These are phyloP conservation scores for Golubevia sp. DNA, from an alignment of 1,284 basidiomycete species.

Conservation along the genomic window DNA sequence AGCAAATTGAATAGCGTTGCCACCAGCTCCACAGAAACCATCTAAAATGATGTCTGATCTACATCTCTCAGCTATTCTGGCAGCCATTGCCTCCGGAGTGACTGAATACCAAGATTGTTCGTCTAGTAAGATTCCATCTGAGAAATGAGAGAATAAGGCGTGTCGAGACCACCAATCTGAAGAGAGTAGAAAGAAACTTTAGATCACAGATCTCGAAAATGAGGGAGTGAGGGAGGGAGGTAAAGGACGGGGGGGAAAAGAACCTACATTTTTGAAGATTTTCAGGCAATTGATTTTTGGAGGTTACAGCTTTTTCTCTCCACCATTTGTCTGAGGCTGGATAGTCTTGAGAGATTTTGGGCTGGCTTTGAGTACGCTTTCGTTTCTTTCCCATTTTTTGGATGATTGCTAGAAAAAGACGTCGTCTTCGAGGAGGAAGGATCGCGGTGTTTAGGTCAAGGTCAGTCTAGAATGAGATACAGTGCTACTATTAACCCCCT, in stretches of 20 bases:
- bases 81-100: constrained; percentile 88
- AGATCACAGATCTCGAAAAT: too few relatives aligned
- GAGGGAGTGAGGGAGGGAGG: too few relatives aligned
- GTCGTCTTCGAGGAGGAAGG: too few relatives aligned
- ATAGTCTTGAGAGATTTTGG: constrained; percentile 1
- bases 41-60: constrained; percentile 70
- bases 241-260: too few relatives aligned
- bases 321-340: constrained; percentile 3
- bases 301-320: not conserved
- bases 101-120: constrained; percentile 96
- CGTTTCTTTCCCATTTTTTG: constrained; percentile 16
- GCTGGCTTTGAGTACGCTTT: constrained; percentile 9
- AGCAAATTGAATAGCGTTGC: constrained; percentile 96
- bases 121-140: constrained; percentile 65
- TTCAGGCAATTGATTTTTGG: constrained; percentile 10
- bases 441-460: too few relatives aligned
- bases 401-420: too few relatives aligned
- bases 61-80: constrained; percentile 89
- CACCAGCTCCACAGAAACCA: constrained; percentile 96
- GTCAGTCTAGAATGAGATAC: too few relatives aligned
- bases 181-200: not conserved
- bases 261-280: too few relatives aligned
- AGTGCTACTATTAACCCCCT: too few relatives aligned
- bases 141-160: constrained; percentile 43
- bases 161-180: constrained; percentile 10